These are phyloP conservation scores for Cystofilobasidium macerans DNA, from an alignment of 768 basidiomycete species.

Conservation along the genomic window DNA sequence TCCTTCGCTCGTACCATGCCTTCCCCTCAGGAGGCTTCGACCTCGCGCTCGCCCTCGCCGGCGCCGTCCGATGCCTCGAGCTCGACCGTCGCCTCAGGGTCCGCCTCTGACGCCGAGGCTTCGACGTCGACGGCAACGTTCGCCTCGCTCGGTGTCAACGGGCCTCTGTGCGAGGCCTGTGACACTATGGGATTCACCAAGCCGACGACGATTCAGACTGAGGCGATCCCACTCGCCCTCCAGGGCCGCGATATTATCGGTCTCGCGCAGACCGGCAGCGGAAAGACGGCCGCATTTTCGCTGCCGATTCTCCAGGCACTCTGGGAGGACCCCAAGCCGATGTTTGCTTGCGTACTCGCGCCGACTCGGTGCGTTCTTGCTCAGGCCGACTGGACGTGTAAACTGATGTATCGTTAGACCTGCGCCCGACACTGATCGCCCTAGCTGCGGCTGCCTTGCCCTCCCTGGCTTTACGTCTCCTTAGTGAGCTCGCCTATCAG, in stretches of 20 bases:
- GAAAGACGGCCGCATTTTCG: conserved; percentile 96
- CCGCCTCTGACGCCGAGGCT: neutral
- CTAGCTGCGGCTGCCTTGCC: neutral
- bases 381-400: too few species aligned
- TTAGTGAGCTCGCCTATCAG: conserved; percentile 85
- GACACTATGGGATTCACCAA: conserved; percentile 66
- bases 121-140: conserved; percentile 46
- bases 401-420: neutral
- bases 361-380: conserved; percentile 55
- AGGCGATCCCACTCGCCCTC: conserved; percentile 74
- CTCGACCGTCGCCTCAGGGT: neutral
- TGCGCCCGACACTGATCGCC: neutral
- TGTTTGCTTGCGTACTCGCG: conserved; percentile 86
- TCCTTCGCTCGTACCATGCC: conserved; percentile 44
- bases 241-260: conserved; percentile 93
- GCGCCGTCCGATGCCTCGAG: conserved; percentile 5
- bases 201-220: conserved; percentile 82
- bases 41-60: conserved; percentile 39
- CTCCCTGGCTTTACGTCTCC: neutral
- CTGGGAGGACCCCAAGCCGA: conserved; percentile 79
- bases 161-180: conserved; percentile 76
- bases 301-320: conserved; percentile 89
- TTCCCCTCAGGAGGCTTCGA: conserved; percentile 52
- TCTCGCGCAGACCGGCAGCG: conserved; percentile 93
- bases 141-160: conserved; percentile 72